Percentiles rank a stretch among this genome's conserved stretches.
Conservation (phyloP, 1,284 basidiomycete genomes). For the Neolentinus lepideus region DNA sequence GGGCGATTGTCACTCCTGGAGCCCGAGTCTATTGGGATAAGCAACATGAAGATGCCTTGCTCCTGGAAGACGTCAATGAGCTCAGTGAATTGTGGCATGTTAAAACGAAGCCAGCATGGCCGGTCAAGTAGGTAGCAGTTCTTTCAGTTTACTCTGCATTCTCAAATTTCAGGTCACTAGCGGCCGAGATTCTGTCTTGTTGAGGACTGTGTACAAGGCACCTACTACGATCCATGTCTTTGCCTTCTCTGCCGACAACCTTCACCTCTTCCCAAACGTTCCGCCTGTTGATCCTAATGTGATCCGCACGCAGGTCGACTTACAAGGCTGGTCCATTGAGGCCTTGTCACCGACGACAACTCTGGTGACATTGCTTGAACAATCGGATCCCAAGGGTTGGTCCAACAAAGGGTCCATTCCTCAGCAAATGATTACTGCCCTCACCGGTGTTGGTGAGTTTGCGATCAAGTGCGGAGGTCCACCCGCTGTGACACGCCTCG, state of each 20-base stretch:
- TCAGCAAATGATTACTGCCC: constrained; percentile 79
- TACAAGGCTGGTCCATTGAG: constrained; percentile 97
- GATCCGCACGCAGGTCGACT: constrained; percentile 91
- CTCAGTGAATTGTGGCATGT: constrained; percentile 90
- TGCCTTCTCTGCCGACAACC: constrained; percentile 90
- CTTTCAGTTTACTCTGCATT: constrained; percentile 3
- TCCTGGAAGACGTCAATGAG: constrained; percentile 90
- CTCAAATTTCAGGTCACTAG: constrained; percentile 30
- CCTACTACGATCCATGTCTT: constrained; percentile 94
- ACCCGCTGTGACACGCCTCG: constrained; percentile 79
- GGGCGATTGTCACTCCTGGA: constrained; percentile 80
- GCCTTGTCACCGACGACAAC: constrained; percentile 94
- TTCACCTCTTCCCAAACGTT: constrained; percentile 76
- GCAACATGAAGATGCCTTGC: constrained; percentile 75
- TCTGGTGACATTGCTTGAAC: constrained; percentile 90
- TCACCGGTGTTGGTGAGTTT: constrained; percentile 90
- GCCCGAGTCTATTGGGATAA: constrained; percentile 87
- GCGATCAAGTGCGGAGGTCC: constrained; percentile 94
- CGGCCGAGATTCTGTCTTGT: constrained; percentile 83
- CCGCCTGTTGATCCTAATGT: constrained; percentile 67
- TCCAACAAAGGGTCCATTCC: constrained; percentile 93
- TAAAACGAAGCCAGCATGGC: constrained; percentile 87
- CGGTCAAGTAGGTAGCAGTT: constrained; percentile 64
- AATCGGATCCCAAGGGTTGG: constrained; percentile 97
- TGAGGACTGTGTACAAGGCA: constrained; percentile 97